Evolutionary conservation across 176 grass and related monocot genomes (phyloP).

Genomic region (Guadua angustifolia): DNA sequence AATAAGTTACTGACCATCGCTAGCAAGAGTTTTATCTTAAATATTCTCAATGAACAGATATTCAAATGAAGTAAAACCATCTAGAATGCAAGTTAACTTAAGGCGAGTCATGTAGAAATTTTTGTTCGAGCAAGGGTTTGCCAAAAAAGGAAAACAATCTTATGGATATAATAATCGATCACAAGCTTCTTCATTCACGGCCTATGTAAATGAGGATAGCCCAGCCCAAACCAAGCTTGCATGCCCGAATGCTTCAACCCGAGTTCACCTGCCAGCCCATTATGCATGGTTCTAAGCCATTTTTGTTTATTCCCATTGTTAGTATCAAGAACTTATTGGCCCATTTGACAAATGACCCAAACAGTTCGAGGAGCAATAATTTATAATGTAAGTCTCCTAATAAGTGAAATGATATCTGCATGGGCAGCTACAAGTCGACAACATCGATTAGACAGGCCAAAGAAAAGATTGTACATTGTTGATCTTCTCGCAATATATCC

Average conservation of each 20-base stretch:
- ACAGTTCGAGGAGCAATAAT: not conserved
- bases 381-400: not conserved
- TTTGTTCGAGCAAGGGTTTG: too few species aligned
- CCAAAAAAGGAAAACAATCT: too few species aligned
- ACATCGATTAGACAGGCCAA: not conserved
- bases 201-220: too few species aligned
- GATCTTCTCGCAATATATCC: not conserved
- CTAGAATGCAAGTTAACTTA: too few species aligned
- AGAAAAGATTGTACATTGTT: not conserved
- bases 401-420: constrained; percentile 10
- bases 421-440: constrained; percentile 3
- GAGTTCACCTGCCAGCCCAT: constrained; percentile 2
- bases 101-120: too few species aligned
- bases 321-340: constrained; percentile 6
- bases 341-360: constrained; percentile 34
- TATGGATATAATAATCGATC: too few species aligned
- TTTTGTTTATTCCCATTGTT: constrained; percentile 6
- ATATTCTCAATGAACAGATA: not conserved
- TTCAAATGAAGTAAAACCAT: too few species aligned
- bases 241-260: not conserved
- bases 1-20: not conserved
- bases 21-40: not conserved
- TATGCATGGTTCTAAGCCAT: constrained; percentile 27
- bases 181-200: too few species aligned
- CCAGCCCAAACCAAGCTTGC: not conserved